These are phyloP conservation scores for Lentinula raphanica DNA, from an alignment of 768 basidiomycete species.

Conservation along the genomic window DNA sequence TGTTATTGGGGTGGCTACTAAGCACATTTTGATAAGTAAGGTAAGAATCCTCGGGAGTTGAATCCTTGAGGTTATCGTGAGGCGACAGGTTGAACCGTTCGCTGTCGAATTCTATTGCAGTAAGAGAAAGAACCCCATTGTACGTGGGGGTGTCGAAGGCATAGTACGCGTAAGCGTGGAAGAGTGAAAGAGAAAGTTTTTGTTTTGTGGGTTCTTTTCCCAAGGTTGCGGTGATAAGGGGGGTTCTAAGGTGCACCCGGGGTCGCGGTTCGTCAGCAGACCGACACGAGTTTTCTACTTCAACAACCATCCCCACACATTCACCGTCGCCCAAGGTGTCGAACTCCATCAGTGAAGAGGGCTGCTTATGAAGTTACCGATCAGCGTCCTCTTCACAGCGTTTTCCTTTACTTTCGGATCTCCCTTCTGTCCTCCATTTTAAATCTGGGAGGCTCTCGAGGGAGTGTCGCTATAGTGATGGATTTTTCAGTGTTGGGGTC, in stretches of 20 bases:
- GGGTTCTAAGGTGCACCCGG: neutral
- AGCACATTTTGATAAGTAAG: too few relatives aligned
- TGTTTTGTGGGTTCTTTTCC: neutral
- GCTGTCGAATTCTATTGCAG: neutral
- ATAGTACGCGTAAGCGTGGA: neutral
- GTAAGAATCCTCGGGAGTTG: too few relatives aligned
- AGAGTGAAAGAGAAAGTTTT: neutral
- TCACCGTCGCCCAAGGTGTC: neutral
- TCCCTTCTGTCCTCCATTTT: neutral
- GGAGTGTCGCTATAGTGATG: slow-evolving; percentile 4
- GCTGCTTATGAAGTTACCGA: neutral
- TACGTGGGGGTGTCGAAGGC: neutral
- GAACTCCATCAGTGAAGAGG: neutral
- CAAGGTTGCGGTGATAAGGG: neutral
- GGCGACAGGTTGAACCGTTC: too few relatives aligned
- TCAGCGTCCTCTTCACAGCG: neutral
- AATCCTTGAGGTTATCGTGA: too few relatives aligned
- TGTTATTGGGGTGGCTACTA: neutral
- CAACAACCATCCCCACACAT: too few relatives aligned
- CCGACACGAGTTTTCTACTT: too few relatives aligned
- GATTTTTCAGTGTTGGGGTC: slow-evolving; percentile 2
- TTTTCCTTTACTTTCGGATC: neutral
- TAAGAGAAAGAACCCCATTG: neutral
- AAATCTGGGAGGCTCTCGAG: neutral
- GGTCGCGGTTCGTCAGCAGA: too few relatives aligned